Evolutionary conservation across 2,329 filamentous ascomycete genomes (phyloP).

Genomic region (Daldinia sp.): DNA sequence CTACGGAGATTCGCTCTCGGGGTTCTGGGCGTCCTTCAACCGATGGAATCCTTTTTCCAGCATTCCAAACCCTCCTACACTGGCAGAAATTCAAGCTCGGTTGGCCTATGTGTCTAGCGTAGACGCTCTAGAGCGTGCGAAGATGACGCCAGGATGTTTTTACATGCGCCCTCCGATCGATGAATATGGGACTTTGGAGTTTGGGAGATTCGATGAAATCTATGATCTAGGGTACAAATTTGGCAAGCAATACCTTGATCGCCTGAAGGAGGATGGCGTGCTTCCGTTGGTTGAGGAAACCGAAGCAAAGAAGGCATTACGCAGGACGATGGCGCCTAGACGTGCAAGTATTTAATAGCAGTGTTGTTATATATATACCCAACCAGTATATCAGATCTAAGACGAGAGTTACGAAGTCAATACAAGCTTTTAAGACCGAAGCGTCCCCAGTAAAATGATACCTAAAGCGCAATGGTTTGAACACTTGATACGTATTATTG

Average conservation of each 20-base stretch:
- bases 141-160: slow-evolving; percentile 86
- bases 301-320: slow-evolving; percentile 78
- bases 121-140: slow-evolving; percentile 92
- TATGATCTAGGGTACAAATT: slow-evolving; percentile 88
- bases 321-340: slow-evolving; percentile 80
- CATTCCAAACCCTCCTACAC: slow-evolving; percentile 88
- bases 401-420: neutral
- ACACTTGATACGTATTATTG: neutral
- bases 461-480: too few relatives aligned
- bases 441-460: neutral
- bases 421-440: neutral
- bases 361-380: neutral
- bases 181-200: slow-evolving; percentile 91
- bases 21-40: slow-evolving; percentile 93
- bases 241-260: slow-evolving; percentile 80
- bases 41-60: slow-evolving; percentile 96
- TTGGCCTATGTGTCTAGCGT: slow-evolving; percentile 95
- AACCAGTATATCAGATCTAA: neutral
- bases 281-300: slow-evolving; percentile 75
- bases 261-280: slow-evolving; percentile 79
- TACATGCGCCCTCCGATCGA: slow-evolving; percentile 98
- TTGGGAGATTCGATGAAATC: slow-evolving; percentile 97
- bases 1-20: slow-evolving; percentile 93
- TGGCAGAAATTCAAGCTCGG: slow-evolving; percentile 94
- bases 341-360: slow-evolving; percentile 73